Base-by-base conservation (phyloP, 768 basidiomycete genomes). In the Russula abietina region DNA sequence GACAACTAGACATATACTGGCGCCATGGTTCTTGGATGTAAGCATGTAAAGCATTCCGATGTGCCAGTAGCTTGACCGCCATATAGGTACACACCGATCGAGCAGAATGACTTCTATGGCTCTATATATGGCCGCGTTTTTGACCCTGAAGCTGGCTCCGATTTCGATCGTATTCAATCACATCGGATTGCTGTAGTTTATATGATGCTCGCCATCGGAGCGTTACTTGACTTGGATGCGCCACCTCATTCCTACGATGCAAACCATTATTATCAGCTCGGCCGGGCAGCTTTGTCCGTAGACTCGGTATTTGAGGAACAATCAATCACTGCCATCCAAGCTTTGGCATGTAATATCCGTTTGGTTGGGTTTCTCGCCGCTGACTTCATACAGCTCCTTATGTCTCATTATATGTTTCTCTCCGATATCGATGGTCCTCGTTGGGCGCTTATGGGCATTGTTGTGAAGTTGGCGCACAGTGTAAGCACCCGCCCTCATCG, bases 11-110 rank as follows among this genome's bases (percentile, higher is more conserved):
- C 48, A 76, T 80, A 39, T 88, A 88, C 72, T 88, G 79, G 72
- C 79, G 79, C 67, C 83, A 87, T 71, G 85, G 83, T 55, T 85
- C 83, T 53, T 88, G 86, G 86, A 85, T 87, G 87, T 86, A 70
- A 65, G 86, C 68, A 56, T 78, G 32, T 46, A 28, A 38, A 43
- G n/a, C 39, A 43, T 30, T n/a, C 16, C 26, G 6, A 24, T 24
- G 32, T 38, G 46, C 36, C n/a, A 22, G 45, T 46, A 22, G 30
- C 19, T 32, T 57, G 32, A 61, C 46, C 48, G 49, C 57, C 26
- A 30, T 55, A 28, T 64, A 87, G 85, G 85, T 87, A 88, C 73
- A 80, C 78, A 16, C 86, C 86, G n/a, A 82, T 88, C 62, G 75
- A 80, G 30, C 81, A 85, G 68, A 67, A 70, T 24, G 85, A 87